Evolutionary conservation across 1,284 basidiomycete species (phyloP).

Genomic region (Tranzscheliella williamsii): DNA sequence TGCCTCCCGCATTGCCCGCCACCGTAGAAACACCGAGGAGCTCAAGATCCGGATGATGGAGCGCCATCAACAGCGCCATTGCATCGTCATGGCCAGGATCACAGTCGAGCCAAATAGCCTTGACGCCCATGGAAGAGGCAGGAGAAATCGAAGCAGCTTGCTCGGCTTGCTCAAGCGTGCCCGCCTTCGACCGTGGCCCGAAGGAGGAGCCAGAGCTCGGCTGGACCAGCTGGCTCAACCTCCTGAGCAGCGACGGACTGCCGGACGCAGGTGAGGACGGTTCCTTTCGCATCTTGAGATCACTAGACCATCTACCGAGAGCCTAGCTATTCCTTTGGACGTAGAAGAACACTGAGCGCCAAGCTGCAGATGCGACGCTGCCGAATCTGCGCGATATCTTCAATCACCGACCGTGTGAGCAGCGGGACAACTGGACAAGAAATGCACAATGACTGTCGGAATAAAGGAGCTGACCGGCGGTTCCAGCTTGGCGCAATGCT

Average conservation of each 20-base stretch:
- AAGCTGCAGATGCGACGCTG: no score
- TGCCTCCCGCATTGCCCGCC: constrained; percentile 45
- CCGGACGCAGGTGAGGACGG: neutral
- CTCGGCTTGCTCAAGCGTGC: neutral
- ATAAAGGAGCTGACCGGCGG: no score
- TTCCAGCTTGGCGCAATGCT: no score
- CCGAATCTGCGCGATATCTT: no score
- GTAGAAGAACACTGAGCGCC: no score
- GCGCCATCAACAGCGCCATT: constrained; percentile 45
- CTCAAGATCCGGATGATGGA: constrained; percentile 38
- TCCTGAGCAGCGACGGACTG: constrained; percentile 24
- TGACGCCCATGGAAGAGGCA: constrained; percentile 9
- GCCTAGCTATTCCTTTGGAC: no score
- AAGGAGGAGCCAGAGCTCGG: constrained; percentile 20
- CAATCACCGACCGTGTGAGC: no score
- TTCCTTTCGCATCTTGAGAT: neutral
- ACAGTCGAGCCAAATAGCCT: constrained; percentile 50
- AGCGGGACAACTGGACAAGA: no score
- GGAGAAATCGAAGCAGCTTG: neutral
- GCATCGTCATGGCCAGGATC: constrained; percentile 56
- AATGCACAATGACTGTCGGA: no score
- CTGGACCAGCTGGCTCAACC: constrained; percentile 32
- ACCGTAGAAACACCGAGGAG: constrained; percentile 51
- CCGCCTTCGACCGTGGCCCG: constrained; percentile 10
- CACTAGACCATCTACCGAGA: no score